phyloP scores from a whole-genome alignment of 2,329 filamentous ascomycete genomes.

The Ophiocordyceps australis region DNA sequence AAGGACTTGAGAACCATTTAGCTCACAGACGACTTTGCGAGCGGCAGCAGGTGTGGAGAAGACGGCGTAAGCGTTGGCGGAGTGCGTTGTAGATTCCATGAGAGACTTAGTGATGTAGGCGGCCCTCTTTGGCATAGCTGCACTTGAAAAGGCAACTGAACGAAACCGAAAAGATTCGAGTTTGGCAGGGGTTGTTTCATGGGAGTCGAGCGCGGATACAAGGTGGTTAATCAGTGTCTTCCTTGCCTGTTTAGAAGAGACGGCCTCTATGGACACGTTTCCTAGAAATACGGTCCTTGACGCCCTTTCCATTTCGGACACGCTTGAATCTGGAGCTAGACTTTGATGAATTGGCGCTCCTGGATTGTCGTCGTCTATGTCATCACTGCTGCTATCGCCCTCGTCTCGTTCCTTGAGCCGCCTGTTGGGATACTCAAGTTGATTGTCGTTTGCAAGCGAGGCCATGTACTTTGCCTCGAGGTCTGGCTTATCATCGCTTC shows the following conservation, averaged over 20 bases:
- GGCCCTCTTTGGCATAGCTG: slow-evolving; percentile 75
- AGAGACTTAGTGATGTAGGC: slow-evolving; percentile 81
- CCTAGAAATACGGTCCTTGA: slow-evolving; percentile 80
- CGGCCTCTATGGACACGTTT: slow-evolving; percentile 72
- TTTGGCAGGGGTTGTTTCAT: slow-evolving; percentile 41
- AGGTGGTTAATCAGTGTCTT: slow-evolving; percentile 64
- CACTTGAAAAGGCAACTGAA: slow-evolving; percentile 69
- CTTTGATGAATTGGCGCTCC: slow-evolving; percentile 37
- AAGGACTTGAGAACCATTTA: slow-evolving; percentile 74
- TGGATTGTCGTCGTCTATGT: slow-evolving; percentile 20
- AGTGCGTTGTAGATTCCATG: slow-evolving; percentile 81
- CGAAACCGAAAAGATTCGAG: slow-evolving; percentile 88
- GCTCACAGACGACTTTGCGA: slow-evolving; percentile 51
- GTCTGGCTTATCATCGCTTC: slow-evolving; percentile 49
- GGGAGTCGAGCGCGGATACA: slow-evolving; percentile 47
- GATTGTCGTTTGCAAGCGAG: slow-evolving; percentile 40
- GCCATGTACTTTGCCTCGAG: slow-evolving; percentile 54
- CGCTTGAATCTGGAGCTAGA: slow-evolving; percentile 31
- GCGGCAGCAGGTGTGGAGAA: slow-evolving; percentile 63
- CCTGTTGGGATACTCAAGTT: slow-evolving; percentile 36
- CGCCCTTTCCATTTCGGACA: slow-evolving; percentile 61
- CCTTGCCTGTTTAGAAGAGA: slow-evolving; percentile 66
- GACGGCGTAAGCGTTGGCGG: slow-evolving; percentile 86
- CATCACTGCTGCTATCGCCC: slow-evolving; percentile 23
- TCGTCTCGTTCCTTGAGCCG: slow-evolving; percentile 25